Conservation (phyloP, 768 basidiomycete species). For the Phanerodontia chrysosporium region DNA sequence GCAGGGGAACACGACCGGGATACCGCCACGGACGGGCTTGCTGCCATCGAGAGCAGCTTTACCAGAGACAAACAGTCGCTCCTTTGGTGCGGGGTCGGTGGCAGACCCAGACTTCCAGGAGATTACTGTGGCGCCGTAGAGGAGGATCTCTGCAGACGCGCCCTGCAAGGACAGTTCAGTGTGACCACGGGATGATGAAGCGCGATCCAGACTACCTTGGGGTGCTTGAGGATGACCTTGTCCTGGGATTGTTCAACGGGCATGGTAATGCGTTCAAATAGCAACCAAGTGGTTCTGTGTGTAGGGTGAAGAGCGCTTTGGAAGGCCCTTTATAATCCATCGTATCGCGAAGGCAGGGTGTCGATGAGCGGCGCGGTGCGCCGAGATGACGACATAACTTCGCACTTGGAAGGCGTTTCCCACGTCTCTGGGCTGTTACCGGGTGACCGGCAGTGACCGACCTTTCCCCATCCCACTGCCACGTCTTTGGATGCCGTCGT, state of each 20-base stretch:
- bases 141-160: slow-evolving; percentile 56
- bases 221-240: slow-evolving; percentile 52
- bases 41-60: slow-evolving; percentile 78
- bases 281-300: neutral
- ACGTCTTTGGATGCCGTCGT: too few species aligned
- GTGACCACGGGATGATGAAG: neutral
- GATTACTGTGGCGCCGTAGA: slow-evolving; percentile 83
- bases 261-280: slow-evolving; percentile 33
- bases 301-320: neutral
- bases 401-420: neutral
- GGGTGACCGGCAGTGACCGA: too few species aligned
- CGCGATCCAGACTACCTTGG: slow-evolving; percentile 41
- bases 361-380: neutral
- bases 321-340: neutral
- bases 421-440: neutral
- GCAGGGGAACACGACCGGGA: slow-evolving; percentile 73
- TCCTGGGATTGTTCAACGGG: slow-evolving; percentile 45
- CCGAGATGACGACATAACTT: neutral
- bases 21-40: slow-evolving; percentile 65
- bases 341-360: neutral
- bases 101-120: slow-evolving; percentile 70
- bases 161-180: slow-evolving; percentile 43
- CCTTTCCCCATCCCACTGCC: too few species aligned
- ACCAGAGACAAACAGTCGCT: slow-evolving; percentile 78
- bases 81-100: slow-evolving; percentile 35